A percentile compares a stretch with the other conserved stretches of the same genome.
phyloP scores from a whole-genome alignment of 768 basidiomycete genomes.

The Phaeotremella fagi region DNA sequence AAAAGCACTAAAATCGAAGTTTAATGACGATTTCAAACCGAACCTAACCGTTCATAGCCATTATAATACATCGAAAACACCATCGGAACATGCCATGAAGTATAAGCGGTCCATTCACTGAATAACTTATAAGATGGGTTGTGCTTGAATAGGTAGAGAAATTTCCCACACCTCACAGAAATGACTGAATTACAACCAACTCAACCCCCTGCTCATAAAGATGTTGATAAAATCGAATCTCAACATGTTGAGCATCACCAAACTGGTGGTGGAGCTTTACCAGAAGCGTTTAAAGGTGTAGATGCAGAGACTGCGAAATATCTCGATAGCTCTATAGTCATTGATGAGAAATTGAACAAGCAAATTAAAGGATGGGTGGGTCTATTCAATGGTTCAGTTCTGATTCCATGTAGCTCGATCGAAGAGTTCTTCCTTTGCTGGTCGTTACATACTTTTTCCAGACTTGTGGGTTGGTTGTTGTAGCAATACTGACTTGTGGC shows the following conservation, averaged over 20 bases:
- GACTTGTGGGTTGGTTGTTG: conserved; percentile 14
- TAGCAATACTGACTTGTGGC: background rate
- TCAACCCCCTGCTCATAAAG: background rate
- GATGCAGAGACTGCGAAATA: conserved; percentile 35
- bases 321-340: conserved; percentile 26
- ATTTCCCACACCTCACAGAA: conserved; percentile 67
- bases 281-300: background rate
- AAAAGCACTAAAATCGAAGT: no score
- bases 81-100: conserved; percentile 81
- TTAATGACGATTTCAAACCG: no score
- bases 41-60: no score
- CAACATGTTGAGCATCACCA: conserved; percentile 1
- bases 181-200: no score
- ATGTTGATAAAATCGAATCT: background rate
- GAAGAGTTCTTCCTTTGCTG: conserved; percentile 22
- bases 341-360: conserved; percentile 23
- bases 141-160: conserved; percentile 78
- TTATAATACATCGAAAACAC: conserved; percentile 63
- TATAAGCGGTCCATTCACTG: no score
- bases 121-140: no score
- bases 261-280: background rate
- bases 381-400: background rate
- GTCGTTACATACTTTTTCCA: conserved; percentile 37
- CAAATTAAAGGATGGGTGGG: conserved; percentile 26
- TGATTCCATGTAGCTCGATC: conserved; percentile 16